Evolutionary conservation across 495 filamentous ascomycete species (phyloP), one percentile per base, ranked within the genome.

Genomic region (Pseudotulostoma volvatum): DNA sequence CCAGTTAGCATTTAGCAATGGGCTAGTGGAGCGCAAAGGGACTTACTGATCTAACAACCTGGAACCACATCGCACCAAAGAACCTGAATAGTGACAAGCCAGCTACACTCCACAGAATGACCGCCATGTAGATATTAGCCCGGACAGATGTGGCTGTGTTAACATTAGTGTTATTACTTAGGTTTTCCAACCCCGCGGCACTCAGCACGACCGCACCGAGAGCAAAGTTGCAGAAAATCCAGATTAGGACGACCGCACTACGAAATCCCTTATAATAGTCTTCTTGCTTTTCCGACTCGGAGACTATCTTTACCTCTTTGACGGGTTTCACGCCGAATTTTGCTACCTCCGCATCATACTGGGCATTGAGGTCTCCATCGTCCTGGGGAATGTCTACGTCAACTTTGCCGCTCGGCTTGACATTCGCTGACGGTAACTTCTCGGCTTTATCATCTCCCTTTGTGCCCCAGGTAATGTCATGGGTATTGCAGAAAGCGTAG

Each of bases 211-310:
- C 72, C 1, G 90, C 90, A 3, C 68, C 71, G 3, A 99, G 77
- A 7, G 76, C 85, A 51, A 96, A 81, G 59, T 99, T 99, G 47
- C 76, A 87, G 51, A 94, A 85, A 62, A 99, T 90, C 92, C 92
- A 99, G 40, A 78, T 71, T 37, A 99, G 65, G 39, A 99, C 92
- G 49, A 93, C 85, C 9, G 82, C 71, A 39, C 81, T 86, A 34
- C 92, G 73, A 54, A 99, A 93, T 31, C 87, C 90, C 50, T 87
- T 85, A 67, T 99, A 99, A 55, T 96, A 99, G 56, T 96, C 90
- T 62, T 93, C 85, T 61, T 99, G 90, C 48, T 79, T 80, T 50
- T 94, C 85, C 32, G 65, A 59, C 3, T 79, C 70, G 9, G 73
- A 64, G 15, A 73, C 64, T 0, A 60, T 54, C 7, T 70, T 63